Base-by-base conservation (phyloP, 139 green algal species). In the Bryopsis sp. region DNA sequence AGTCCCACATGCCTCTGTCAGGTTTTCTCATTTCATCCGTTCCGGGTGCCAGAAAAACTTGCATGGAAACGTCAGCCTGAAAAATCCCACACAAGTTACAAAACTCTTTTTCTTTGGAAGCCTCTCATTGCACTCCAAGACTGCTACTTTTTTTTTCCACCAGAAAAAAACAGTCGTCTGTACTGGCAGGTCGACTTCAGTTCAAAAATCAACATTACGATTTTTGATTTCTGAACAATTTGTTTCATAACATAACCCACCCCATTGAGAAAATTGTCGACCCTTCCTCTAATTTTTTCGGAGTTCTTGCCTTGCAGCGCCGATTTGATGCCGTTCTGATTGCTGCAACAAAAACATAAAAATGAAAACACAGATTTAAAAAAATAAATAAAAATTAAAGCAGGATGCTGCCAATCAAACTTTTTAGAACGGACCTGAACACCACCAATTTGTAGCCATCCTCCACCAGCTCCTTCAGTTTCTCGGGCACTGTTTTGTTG, bases 401-500 rank as follows among this genome's bases (percentile, higher is more conserved):
- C n/a, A n/a, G n/a, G n/a, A n/a, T n/a, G n/a, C n/a, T n/a, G n/a
- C n/a, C n/a, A n/a, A n/a, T n/a, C n/a, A n/a, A n/a, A 54, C 43
- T 26, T 11, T 15, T 19, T 6, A 5, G 35, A 26, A 11, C 70
- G 43, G 46, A 88, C 82, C 72, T 88, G 77, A 90, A 86, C 0
- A 92, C 78, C 1, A 87, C 83, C 11, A 92, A 71, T 58, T 85
- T 86, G 76, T 82, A 90, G 1, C 81, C 85, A 0, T 86, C 47
- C 1, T 77, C 59, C 0, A 64, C 22, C 31, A 80, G 72, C 61
- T 76, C 48, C 37, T 78, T 54, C 26, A 92, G 8, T 43, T 82
- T 72, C 1, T 72, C 37, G 0, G 46, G 35, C 1, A 84, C 79
- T 24, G 76, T 62, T 34, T 84, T 77, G 70, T 82, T 90, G 71